A percentile compares a stretch with the other conserved stretches of the same genome.
Evolutionary conservation across 306 rosid species (phyloP).

Genomic region (Herpetospermum pedunculosum): DNA sequence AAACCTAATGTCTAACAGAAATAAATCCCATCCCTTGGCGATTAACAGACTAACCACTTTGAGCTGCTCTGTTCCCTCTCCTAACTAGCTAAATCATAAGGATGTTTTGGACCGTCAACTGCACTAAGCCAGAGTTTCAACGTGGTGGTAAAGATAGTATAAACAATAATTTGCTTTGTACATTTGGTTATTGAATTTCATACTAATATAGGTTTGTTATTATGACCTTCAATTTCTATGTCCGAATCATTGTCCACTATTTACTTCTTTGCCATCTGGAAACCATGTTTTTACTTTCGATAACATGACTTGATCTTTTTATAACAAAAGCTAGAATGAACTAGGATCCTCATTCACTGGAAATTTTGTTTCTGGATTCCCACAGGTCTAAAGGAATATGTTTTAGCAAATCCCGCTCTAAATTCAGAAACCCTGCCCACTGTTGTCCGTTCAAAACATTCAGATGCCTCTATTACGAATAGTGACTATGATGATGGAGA

Average conservation of each 20-base stretch:
- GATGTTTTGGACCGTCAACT: neutral
- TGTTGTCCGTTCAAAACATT: constrained; percentile 34
- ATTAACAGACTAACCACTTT: neutral
- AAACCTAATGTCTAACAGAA: no score
- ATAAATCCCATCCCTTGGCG: neutral
- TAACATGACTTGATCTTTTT: neutral
- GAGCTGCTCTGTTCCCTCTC: neutral
- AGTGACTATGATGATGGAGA: constrained; percentile 40
- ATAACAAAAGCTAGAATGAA: neutral
- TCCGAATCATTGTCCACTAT: neutral
- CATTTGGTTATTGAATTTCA: neutral
- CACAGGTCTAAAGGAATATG: constrained; percentile 82
- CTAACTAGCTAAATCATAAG: neutral
- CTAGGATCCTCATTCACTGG: neutral
- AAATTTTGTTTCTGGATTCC: constrained; percentile 13
- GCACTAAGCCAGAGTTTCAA: neutral
- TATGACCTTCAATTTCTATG: neutral
- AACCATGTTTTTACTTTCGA: neutral
- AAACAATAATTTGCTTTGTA: neutral
- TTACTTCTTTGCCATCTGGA: neutral
- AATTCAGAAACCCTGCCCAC: constrained; percentile 27
- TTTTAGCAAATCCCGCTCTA: constrained; percentile 66
- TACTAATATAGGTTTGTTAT: neutral
- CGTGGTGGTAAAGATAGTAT: neutral
- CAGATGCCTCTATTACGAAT: constrained; percentile 31